Evolutionary conservation across 2,329 filamentous ascomycete genomes (phyloP), one percentile per base, ranked within the genome.

Genomic region (Lachnellula willkommii): DNA sequence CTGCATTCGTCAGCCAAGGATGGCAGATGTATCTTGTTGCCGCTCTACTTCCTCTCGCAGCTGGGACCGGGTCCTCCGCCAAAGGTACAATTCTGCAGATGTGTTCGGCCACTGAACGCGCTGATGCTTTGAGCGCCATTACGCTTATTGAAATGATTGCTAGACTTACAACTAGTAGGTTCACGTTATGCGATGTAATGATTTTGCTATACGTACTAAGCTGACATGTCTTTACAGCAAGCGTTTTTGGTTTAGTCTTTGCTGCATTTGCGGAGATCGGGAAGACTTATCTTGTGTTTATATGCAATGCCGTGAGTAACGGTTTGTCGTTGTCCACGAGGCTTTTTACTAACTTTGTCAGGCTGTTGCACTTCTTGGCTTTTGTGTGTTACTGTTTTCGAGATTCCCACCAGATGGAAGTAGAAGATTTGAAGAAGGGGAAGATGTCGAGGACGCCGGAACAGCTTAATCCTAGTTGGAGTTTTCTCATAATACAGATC

Each of bases 1-100:
- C 84, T 0, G 80, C 82, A 0, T 84, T 88, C 59, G 82, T 84
- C 0, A 82, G 78, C 0, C 57, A 80, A 48, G 77, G 78, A 1
- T 89, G 84, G 83, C 85, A 90, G 61, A 82, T 89, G 47, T 89
- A 87, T 63, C 69, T 88, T 0, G 75, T 78, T 78, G 84, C 84
- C 0, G 78, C 81, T 26, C 66, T 89, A 1, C 74, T 90, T 0
- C 87, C 87, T 0, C 81, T 89, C 32, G 85, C 83, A 0, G 86
- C 85, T 0, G 87, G 87, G 0, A 85, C 85, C 0, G 86, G 84
- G 0, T 79, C 85, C 0, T 84, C 86, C 0, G 84, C 85, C 1
- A 90, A 89, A 61, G 87, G 86, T 0, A 83, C 86, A n/a, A 88
- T 89, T 57, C 79, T 87, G 0, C 81, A 87, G 55, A 86, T 89